Evolutionary conservation across 768 basidiomycete species (phyloP), one percentile per base, ranked within the genome.

Genomic region (Pilatotrama ljubarskyi): DNA sequence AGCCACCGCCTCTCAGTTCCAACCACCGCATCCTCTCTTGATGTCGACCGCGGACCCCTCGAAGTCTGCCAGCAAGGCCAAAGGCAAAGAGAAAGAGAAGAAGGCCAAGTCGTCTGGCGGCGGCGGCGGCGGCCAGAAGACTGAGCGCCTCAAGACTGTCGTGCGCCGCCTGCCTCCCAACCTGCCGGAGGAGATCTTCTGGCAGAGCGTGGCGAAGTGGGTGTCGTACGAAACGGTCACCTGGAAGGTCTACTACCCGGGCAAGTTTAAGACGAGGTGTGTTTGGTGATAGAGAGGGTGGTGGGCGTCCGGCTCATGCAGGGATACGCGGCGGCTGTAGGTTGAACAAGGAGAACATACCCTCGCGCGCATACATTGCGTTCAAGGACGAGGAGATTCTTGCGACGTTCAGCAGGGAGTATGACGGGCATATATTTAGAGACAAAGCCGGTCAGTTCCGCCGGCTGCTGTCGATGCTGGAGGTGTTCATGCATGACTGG

Each of bases 141-240:
- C 74, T 5, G 88, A 90, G 62, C 84, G 90, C 5, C 76, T 94
- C 67, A 98, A 99, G 80, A 86, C 87, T 29, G 82, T 97, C 64
- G 87, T 98, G 17, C 86, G 96, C 42, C 78, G 93, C 38, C 79
- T 98, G 5, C 96, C 96, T 0, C 90, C 95, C 13, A 93, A 95
- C 67, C 79, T 99, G 2, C 96, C 96, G 4, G 94, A 95, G 66
- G 85, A 85, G 2, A 75, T 97, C 53, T 98, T 99, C 75, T 99
- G 96, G 96, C 85, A 89, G 67, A 93, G 91, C 62, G 93, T 95
- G 3, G 79, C 86, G 52, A 70, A 79, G 1, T 98, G 95, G 95
- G 88, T 95, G 15, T 80, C 84, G 1, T 87, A 90, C 17, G 87
- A 93, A 36, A 84, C 87, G 0, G 75, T 82, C 8, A 68, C 74